A percentile compares a stretch with the other conserved stretches of the same genome.
These are phyloP conservation scores for Coccomyxa sp. DNA, from an alignment of 139 green algal species.

Conservation along the genomic window DNA sequence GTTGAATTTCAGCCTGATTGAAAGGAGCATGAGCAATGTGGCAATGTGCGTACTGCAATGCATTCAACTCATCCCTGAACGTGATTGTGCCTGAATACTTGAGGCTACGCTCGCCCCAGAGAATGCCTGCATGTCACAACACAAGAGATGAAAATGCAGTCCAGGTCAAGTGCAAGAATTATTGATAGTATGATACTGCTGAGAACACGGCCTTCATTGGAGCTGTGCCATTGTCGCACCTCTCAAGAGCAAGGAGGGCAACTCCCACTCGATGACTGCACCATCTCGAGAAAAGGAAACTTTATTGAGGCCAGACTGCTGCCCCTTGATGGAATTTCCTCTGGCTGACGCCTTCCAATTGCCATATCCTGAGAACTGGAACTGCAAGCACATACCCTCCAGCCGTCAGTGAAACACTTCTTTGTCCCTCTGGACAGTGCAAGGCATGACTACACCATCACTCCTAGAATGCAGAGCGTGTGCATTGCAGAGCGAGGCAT, in stretches of 20 bases:
- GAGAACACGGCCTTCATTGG: neutral
- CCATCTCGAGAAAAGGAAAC: constrained; percentile 41
- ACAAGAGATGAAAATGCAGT: neutral
- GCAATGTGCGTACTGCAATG: constrained; percentile 7
- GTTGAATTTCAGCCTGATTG: too few relatives aligned
- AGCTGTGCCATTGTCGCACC: neutral
- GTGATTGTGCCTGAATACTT: constrained; percentile 58
- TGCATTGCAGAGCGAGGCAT: neutral
- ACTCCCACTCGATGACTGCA: neutral
- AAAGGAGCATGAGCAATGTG: too few relatives aligned
- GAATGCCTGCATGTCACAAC: constrained; percentile 24
- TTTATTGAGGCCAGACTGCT: constrained; percentile 41
- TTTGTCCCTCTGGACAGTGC: neutral
- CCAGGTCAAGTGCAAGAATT: constrained; percentile 16
- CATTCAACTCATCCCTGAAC: constrained; percentile 51
- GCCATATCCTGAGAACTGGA: constrained; percentile 48
- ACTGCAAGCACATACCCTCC: constrained; percentile 25
- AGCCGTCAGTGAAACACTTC: neutral
- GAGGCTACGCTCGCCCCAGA: constrained; percentile 50
- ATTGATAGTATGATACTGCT: constrained; percentile 30
- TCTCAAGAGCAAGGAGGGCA: neutral
- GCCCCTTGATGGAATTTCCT: constrained; percentile 50
- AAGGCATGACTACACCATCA: neutral
- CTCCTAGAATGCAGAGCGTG: neutral
- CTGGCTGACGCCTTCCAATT: constrained; percentile 51